Conservation (phyloP, 192 early-diverging fungal species). For the Backusella mclennaniae region DNA sequence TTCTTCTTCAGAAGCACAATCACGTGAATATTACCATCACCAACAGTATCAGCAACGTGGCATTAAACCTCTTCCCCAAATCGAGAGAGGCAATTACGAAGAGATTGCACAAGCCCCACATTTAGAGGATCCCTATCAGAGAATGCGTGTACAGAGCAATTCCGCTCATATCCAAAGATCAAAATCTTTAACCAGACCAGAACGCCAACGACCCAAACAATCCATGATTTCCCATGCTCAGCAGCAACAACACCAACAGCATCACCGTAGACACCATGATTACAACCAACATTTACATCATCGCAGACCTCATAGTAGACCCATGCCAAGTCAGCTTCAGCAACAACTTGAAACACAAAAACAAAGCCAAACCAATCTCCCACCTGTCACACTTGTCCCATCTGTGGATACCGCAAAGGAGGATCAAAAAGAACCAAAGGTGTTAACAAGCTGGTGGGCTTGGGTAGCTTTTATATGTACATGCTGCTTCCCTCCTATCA, state of each 20-base stretch:
- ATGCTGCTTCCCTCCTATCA: constrained; percentile 41
- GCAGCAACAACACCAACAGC: background rate
- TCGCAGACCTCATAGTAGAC: background rate
- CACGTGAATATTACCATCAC: background rate
- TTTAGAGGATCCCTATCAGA: background rate
- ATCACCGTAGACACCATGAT: background rate
- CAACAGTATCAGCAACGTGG: background rate
- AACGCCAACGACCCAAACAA: constrained; percentile 40
- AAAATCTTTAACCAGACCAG: constrained; percentile 41
- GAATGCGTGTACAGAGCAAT: background rate
- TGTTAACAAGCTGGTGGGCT: constrained; percentile 44
- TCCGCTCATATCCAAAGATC: background rate
- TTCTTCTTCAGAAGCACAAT: background rate
- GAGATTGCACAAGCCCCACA: background rate
- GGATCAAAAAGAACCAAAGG: constrained; percentile 26
- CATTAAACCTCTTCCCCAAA: background rate
- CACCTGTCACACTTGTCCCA: background rate
- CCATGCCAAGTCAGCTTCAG: constrained; percentile 20
- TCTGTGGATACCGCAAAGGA: background rate
- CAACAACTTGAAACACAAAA: constrained; percentile 19
- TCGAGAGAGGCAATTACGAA: background rate
- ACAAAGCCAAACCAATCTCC: background rate
- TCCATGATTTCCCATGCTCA: constrained; percentile 32
- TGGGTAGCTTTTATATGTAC: constrained; percentile 41
- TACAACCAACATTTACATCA: background rate